These are phyloP conservation scores for Heracleum sosnowskyi DNA, from an alignment of 129 eudicot genomes.

Conservation along the genomic window DNA sequence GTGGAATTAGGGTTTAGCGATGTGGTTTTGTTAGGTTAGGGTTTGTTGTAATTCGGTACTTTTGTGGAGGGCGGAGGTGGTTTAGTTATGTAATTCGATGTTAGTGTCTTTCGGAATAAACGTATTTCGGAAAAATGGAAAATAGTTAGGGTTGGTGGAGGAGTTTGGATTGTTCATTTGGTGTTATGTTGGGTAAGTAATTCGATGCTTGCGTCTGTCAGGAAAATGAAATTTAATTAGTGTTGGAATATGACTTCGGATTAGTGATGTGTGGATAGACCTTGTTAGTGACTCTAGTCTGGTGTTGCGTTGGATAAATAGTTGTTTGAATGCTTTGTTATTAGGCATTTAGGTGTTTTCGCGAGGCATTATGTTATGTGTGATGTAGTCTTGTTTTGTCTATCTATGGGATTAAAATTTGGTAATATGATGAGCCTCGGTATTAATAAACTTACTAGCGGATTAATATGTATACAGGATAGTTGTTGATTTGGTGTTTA, in stretches of 20 bases:
- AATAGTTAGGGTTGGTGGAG: neutral
- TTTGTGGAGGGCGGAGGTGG: neutral
- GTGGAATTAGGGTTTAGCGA: conserved; percentile 14
- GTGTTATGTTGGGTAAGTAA: neutral
- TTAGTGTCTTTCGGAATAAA: neutral
- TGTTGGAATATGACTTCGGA: too few species aligned
- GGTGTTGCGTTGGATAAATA: neutral
- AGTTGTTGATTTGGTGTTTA: neutral
- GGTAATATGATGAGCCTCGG: neutral
- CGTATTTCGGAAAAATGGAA: neutral
- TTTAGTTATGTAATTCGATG: neutral
- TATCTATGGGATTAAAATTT: neutral
- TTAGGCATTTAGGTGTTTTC: neutral
- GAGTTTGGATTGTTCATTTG: too few species aligned
- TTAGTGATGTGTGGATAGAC: neutral
- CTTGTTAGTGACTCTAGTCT: neutral
- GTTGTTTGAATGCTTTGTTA: too few species aligned
- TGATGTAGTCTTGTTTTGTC: neutral
- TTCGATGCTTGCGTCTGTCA: neutral
- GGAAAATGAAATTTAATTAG: neutral
- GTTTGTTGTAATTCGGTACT: neutral
- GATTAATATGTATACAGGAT: neutral
- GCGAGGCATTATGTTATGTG: neutral
- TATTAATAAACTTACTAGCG: neutral
- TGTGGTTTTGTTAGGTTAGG: conserved; percentile 15